phyloP scores from a whole-genome alignment of 2,329 filamentous ascomycete species.

The Fusarium sp. region DNA sequence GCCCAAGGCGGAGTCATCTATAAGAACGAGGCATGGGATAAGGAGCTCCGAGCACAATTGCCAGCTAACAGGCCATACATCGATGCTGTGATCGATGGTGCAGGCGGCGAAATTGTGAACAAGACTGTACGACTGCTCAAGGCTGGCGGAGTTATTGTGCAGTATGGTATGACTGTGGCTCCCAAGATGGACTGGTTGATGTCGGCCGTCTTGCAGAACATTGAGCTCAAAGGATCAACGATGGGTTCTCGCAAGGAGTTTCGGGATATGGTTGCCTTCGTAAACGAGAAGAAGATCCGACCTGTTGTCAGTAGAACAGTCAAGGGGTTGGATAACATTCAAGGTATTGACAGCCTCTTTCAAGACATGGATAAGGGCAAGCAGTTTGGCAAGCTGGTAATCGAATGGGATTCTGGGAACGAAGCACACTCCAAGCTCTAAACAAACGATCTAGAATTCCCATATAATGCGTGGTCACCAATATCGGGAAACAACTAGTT shows the following conservation, averaged over 20 bases:
- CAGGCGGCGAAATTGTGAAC: conserved; percentile 85
- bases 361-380: conserved; percentile 86
- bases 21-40: conserved; percentile 83
- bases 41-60: conserved; percentile 73
- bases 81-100: conserved; percentile 91
- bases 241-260: conserved; percentile 95
- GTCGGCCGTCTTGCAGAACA: conserved; percentile 85
- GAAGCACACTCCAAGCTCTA: too few species aligned
- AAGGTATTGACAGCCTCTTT: conserved; percentile 85
- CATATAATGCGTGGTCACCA: too few species aligned
- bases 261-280: conserved; percentile 88
- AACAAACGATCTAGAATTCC: too few species aligned
- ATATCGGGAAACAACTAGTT: background rate
- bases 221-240: conserved; percentile 86
- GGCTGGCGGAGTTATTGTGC: conserved; percentile 83
- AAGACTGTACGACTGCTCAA: conserved; percentile 78
- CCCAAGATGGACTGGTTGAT: conserved; percentile 91
- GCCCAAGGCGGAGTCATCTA: conserved; percentile 87
- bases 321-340: conserved; percentile 78
- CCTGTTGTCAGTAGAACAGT: conserved; percentile 83
- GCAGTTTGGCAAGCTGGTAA: conserved; percentile 94
- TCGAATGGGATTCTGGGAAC: conserved; percentile 69
- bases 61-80: conserved; percentile 75
- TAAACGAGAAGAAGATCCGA: conserved; percentile 76
- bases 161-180: conserved; percentile 90